Conservation (phyloP, 2,329 filamentous ascomycete genomes). For the Trichothecium sympodiale region DNA sequence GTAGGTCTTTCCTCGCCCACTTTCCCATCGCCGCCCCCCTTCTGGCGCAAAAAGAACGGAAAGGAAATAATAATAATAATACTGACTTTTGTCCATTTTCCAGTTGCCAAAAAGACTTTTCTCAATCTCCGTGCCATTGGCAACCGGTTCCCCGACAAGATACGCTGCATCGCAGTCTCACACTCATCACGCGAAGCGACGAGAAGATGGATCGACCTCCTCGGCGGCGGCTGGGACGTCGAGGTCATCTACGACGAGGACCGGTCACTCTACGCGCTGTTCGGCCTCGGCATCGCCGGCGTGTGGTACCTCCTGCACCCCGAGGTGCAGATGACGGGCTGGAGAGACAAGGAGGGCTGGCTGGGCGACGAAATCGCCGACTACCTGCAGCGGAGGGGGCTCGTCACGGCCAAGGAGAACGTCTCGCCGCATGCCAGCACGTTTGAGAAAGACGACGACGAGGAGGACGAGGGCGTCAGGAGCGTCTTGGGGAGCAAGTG, state of each 20-base stretch:
- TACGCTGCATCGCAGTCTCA: slow-evolving; percentile 47
- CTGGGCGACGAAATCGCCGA: slow-evolving; percentile 38
- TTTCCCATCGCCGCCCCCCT: background rate
- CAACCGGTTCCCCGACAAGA: slow-evolving; percentile 33
- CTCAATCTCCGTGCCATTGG: slow-evolving; percentile 42
- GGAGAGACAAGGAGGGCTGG: slow-evolving; percentile 41
- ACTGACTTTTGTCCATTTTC: background rate
- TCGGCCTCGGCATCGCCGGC: slow-evolving; percentile 42
- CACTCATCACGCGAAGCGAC: slow-evolving; percentile 47
- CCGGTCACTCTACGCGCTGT: slow-evolving; percentile 45
- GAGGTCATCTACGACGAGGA: slow-evolving; percentile 45
- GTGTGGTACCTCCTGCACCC: slow-evolving; percentile 44
- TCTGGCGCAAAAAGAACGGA: too few species aligned
- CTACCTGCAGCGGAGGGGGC: slow-evolving; percentile 26
- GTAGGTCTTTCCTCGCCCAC: slow-evolving; percentile 23
- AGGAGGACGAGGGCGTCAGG: slow-evolving; percentile 22
- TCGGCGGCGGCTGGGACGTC: slow-evolving; percentile 47
- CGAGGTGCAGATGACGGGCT: slow-evolving; percentile 37
- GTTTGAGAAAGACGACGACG: slow-evolving; percentile 5
- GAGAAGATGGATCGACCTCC: slow-evolving; percentile 42
- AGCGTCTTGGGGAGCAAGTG: slow-evolving; percentile 44
- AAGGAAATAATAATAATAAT: too few species aligned
- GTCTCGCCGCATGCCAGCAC: slow-evolving; percentile 1
- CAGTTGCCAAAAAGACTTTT: slow-evolving; percentile 47
- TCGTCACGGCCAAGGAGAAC: slow-evolving; percentile 20